phyloP scores from a whole-genome alignment of 495 filamentous ascomycete species.

The Elaphomyces granulatus region DNA sequence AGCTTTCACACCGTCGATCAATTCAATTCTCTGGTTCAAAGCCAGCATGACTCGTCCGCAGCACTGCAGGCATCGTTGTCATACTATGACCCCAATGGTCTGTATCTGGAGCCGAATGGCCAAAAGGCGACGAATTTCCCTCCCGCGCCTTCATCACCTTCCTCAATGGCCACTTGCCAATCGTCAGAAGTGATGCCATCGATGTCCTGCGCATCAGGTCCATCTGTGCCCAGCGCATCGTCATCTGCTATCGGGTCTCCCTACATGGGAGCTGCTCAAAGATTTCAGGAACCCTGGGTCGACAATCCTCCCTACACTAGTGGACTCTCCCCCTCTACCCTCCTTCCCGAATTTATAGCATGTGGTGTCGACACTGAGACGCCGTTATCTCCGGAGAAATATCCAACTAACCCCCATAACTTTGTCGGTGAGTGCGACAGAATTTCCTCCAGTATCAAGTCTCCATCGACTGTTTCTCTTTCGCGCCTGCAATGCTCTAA shows the following conservation, averaged over 20 bases:
- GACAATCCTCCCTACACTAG: slow-evolving; percentile 42
- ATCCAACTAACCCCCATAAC: no score
- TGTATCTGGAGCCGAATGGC: no score
- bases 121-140: slow-evolving; percentile 21
- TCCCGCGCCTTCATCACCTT: slow-evolving; percentile 25
- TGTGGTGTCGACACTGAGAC: no score
- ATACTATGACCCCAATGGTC: no score
- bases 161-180: slow-evolving; percentile 18
- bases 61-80: no score
- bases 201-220: slow-evolving; percentile 52
- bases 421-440: slow-evolving; percentile 94
- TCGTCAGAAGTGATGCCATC: slow-evolving; percentile 35
- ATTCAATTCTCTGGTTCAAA: no score
- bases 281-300: slow-evolving; percentile 46
- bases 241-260: slow-evolving; percentile 78
- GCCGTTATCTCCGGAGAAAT: slow-evolving; percentile 43
- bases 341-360: slow-evolving; percentile 42
- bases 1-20: no score
- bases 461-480: no score
- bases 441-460: no score
- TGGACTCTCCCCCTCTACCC: slow-evolving; percentile 48
- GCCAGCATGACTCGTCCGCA: no score
- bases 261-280: slow-evolving; percentile 47
- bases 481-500: no score
- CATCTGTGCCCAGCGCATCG: slow-evolving; percentile 52